A percentile compares a stretch with the other conserved stretches of the same genome.
Evolutionary conservation across 2,329 filamentous ascomycete genomes (phyloP).

Genomic region (Arthrobotrys conoides): DNA sequence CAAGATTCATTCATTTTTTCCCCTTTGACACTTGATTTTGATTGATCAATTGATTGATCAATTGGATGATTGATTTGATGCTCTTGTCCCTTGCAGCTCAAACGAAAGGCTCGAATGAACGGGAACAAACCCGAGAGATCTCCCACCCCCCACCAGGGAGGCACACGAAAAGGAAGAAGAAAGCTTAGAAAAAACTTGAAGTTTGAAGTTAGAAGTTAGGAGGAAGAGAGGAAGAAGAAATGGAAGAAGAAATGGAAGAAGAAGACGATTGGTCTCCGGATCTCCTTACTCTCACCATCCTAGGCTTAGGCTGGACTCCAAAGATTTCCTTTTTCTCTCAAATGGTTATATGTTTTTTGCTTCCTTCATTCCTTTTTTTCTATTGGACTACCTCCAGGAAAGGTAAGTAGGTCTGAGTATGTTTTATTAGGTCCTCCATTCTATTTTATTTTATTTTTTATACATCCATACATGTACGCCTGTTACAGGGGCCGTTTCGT

Average conservation of each 20-base stretch:
- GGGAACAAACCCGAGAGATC: not conserved
- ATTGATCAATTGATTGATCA: too few relatives aligned
- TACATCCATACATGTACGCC: not conserved
- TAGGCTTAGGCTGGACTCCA: conserved; percentile 39
- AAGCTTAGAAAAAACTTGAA: too few relatives aligned
- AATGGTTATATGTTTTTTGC: conserved; percentile 5
- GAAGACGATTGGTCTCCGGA: conserved; percentile 32
- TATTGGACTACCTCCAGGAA: conserved; percentile 48
- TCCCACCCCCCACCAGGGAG: too few relatives aligned
- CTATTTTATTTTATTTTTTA: conserved; percentile 39
- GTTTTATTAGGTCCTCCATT: conserved; percentile 15
- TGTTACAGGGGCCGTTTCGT: conserved; percentile 60
- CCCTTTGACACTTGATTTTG: not conserved
- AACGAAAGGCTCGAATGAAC: conserved; percentile 19
- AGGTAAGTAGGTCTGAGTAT: conserved; percentile 23
- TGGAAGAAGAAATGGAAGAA: not conserved
- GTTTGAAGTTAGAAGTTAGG: not conserved
- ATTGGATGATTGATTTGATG: not conserved
- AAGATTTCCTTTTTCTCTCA: conserved; percentile 22
- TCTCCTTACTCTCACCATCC: conserved; percentile 52
- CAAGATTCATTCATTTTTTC: not conserved
- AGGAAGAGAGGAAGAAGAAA: not conserved
- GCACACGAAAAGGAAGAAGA: not conserved
- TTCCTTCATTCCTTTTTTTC: too few relatives aligned
- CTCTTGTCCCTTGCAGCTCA: conserved; percentile 58